A percentile compares a stretch with the other conserved stretches of the same genome.
phyloP scores from a whole-genome alignment of 179 eudicot species.

The Sideroxylon spinosum region DNA sequence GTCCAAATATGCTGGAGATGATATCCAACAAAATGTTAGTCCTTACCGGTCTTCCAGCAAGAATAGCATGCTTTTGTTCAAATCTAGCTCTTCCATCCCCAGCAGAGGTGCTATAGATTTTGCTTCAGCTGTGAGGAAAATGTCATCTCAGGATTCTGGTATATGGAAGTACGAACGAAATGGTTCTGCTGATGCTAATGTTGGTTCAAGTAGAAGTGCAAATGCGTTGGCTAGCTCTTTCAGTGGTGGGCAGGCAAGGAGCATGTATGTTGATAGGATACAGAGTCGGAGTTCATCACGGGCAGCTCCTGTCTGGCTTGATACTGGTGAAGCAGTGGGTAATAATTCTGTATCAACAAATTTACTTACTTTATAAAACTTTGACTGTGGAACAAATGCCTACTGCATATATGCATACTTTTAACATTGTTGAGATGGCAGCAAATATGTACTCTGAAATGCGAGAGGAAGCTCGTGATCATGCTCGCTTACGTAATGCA shows the following conservation, averaged over 20 bases:
- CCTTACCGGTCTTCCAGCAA: slow-evolving; percentile 54
- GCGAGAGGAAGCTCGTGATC: slow-evolving; percentile 92
- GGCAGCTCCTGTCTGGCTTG: slow-evolving; percentile 84
- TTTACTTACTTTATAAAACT: slow-evolving; percentile 10
- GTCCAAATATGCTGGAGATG: slow-evolving; percentile 52
- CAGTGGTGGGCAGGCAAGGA: slow-evolving; percentile 46
- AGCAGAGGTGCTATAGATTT: slow-evolving; percentile 69
- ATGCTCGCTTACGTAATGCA: slow-evolving; percentile 82
- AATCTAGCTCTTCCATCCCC: slow-evolving; percentile 48
- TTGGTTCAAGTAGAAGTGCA: slow-evolving; percentile 77
- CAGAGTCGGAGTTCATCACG: slow-evolving; percentile 58
- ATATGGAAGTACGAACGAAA: slow-evolving; percentile 74
- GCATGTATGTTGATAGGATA: slow-evolving; percentile 52
- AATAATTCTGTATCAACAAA: slow-evolving; percentile 32
- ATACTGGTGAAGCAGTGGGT: slow-evolving; percentile 98
- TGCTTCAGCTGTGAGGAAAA: slow-evolving; percentile 88
- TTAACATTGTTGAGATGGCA: slow-evolving; percentile 56
- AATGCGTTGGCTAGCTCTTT: slow-evolving; percentile 57
- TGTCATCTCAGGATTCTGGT: slow-evolving; percentile 68
- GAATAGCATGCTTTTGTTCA: slow-evolving; percentile 51
- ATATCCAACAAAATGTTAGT: slow-evolving; percentile 47
- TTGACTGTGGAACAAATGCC: slow-evolving; percentile 14
- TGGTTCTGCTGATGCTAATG: slow-evolving; percentile 56
- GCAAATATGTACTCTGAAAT: slow-evolving; percentile 85
- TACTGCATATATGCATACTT: slow-evolving; percentile 28